These are phyloP conservation scores for Physcia stellaris DNA, from an alignment of 495 filamentous ascomycete genomes.

Conservation along the genomic window DNA sequence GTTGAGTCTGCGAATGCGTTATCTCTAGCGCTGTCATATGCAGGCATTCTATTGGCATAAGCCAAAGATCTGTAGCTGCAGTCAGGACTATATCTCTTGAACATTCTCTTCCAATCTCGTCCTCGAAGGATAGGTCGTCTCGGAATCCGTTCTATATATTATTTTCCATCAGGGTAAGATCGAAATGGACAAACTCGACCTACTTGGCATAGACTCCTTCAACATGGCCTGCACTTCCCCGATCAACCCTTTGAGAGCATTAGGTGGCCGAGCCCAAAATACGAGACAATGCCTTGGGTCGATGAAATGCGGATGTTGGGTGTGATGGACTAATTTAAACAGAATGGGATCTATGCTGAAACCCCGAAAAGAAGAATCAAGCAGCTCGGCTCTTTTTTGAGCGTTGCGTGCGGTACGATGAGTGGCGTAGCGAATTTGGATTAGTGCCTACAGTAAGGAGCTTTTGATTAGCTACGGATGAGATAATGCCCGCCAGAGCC, in stretches of 20 bases:
- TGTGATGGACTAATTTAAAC: constrained; percentile 43
- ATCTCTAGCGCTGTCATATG: constrained; percentile 83
- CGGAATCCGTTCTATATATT: constrained; percentile 2
- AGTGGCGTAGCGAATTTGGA: constrained; percentile 56
- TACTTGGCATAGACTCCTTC: constrained; percentile 48
- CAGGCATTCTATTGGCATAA: constrained; percentile 61
- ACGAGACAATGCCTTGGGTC: constrained; percentile 72
- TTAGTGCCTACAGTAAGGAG: constrained; percentile 37
- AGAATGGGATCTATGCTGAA: constrained; percentile 67
- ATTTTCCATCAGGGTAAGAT: neutral
- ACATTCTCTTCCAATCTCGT: too few relatives aligned
- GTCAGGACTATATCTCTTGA: neutral
- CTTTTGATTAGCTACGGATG: neutral
- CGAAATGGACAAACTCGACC: constrained; percentile 15
- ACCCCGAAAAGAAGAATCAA: constrained; percentile 51
- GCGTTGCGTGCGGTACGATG: constrained; percentile 63
- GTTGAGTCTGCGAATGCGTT: constrained; percentile 48
- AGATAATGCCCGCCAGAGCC: neutral
- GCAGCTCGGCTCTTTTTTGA: constrained; percentile 53
- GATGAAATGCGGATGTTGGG: constrained; percentile 46
- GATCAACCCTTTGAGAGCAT: constrained; percentile 50
- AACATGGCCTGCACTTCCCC: constrained; percentile 54
- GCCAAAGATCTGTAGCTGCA: constrained; percentile 53
- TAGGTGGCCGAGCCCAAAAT: constrained; percentile 76
- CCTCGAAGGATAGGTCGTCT: too few relatives aligned